Base-by-base conservation (phyloP, 148 eudicot species). In the Amaranthus palmeri region DNA sequence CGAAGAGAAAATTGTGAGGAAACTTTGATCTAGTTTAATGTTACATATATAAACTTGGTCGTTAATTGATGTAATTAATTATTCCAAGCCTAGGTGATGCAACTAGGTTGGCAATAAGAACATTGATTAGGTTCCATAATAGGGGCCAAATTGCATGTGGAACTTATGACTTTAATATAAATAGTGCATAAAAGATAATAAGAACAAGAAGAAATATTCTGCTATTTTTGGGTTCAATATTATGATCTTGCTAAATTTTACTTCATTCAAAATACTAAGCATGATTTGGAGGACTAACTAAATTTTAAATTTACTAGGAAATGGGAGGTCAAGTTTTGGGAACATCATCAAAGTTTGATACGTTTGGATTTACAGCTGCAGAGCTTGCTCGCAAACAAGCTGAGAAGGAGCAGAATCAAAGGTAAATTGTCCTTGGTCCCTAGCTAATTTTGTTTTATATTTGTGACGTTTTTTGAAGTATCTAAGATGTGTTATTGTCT, bases 361-460 rank as follows among this genome's bases (percentile, higher is more conserved):
- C 97, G 15, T 93, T 93, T 74, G 97, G 98, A 65, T 88, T 85
- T 69, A 93, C 97, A 46, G 96, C 97, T 45, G 88, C 91, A 55
- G 98, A 89, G 74, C 79, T 80, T 78, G 90, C 98, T 45, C 92
- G 93, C 6, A 88, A 91, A 77, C 88, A 95, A 80, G 90, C 83
- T 61, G 98, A 91, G 73, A 89, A 85, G 76, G 96, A 95, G 73
- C 96, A 91, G 65, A 84, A 83, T 55, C 82, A 89, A 81, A 89
- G 98, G 98, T 93, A 50, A 63, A 42, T 25, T 60, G 10, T 25
- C 65, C 65, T 66, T 65, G 1, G 67, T 11, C 12, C 54, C 50
- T 45, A 43, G 10, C 17, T 55, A 36, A 62, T 14, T 25, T 25
- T 18, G 72, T 56, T 62, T 61, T 14, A 61, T 61, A 49, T 10